Conservation (phyloP, 1,139 yeast species). For the Geotrichum cucujoidarum region DNA sequence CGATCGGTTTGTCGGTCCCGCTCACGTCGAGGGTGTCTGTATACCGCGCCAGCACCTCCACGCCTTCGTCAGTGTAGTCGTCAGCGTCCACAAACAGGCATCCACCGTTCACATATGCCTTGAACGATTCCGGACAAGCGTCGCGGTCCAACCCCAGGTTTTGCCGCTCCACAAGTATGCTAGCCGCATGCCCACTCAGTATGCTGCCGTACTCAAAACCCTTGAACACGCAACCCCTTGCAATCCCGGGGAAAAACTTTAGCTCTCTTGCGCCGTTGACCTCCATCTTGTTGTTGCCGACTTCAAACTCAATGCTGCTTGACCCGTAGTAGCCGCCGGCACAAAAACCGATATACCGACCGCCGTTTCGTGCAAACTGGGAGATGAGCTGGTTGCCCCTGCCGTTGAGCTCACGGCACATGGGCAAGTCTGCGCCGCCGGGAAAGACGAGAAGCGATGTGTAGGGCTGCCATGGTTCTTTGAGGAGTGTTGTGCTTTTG, state of each 20-base stretch:
- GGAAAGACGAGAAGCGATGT: slow-evolving; percentile 82
- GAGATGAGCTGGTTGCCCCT: slow-evolving; percentile 55
- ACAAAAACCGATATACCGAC: slow-evolving; percentile 78
- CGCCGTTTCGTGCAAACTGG: slow-evolving; percentile 72
- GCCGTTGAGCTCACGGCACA: slow-evolving; percentile 67
- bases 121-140: slow-evolving; percentile 24
- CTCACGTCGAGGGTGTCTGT: slow-evolving; percentile 45
- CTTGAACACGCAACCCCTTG: slow-evolving; percentile 72
- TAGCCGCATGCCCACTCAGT: slow-evolving; percentile 63
- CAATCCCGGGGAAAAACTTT: slow-evolving; percentile 72
- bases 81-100: slow-evolving; percentile 76
- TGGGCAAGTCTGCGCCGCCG: slow-evolving; percentile 95
- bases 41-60: slow-evolving; percentile 70
- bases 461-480: slow-evolving; percentile 85
- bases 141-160: not conserved
- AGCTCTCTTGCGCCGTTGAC: slow-evolving; percentile 83
- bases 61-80: slow-evolving; percentile 43
- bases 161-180: slow-evolving; percentile 39
- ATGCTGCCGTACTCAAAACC: slow-evolving; percentile 81
- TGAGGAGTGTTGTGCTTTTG: slow-evolving; percentile 53
- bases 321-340: slow-evolving; percentile 94
- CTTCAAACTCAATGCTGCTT: slow-evolving; percentile 75
- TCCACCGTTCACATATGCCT: slow-evolving; percentile 78
- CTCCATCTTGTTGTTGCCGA: slow-evolving; percentile 62
- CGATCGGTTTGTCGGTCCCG: slow-evolving; percentile 39